Percentiles rank a stretch among this genome's conserved stretches.
These are phyloP conservation scores for Exophiala phaeomuriformis DNA, from an alignment of 2,329 filamentous ascomycete species.

Conservation along the genomic window DNA sequence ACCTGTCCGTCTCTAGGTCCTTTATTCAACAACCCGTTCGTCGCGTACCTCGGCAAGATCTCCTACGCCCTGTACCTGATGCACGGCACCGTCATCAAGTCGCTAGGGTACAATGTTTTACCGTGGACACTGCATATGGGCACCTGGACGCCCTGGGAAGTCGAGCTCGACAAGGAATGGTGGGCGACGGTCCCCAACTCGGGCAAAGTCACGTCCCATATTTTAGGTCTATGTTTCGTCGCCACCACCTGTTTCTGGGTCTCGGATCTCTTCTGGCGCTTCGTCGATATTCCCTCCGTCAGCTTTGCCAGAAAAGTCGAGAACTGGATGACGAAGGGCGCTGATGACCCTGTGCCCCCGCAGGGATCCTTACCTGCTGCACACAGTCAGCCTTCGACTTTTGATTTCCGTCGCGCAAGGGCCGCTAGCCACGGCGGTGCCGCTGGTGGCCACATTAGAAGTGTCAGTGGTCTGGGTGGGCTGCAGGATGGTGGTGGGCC, in stretches of 20 bases:
- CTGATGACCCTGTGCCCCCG: background rate
- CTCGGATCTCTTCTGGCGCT: constrained; percentile 54
- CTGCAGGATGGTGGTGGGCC: background rate
- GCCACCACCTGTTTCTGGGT: constrained; percentile 45
- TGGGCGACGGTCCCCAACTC: constrained; percentile 1
- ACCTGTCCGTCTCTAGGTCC: constrained; percentile 4
- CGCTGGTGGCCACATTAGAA: background rate
- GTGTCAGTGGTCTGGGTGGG: background rate
- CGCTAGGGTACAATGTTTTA: constrained; percentile 11
- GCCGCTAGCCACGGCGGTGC: background rate
- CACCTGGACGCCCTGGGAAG: constrained; percentile 1
- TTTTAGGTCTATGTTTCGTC: constrained; percentile 36
- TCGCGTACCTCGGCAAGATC: constrained; percentile 30
- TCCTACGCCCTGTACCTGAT: constrained; percentile 31
- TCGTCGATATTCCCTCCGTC: constrained; percentile 47
- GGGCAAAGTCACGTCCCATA: constrained; percentile 6
- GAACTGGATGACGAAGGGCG: constrained; percentile 8
- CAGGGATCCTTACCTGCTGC: background rate
- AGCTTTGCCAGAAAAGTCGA: constrained; percentile 32
- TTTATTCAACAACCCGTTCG: constrained; percentile 16
- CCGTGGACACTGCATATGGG: constrained; percentile 11
- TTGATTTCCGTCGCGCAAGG: constrained; percentile 4
- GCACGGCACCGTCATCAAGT: constrained; percentile 23
- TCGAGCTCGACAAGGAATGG: constrained; percentile 6
- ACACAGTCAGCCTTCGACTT: background rate